A percentile compares a stretch with the other conserved stretches of the same genome.
Conservation (phyloP, 345 rosid species). For the Cardamine resedifolia region DNA sequence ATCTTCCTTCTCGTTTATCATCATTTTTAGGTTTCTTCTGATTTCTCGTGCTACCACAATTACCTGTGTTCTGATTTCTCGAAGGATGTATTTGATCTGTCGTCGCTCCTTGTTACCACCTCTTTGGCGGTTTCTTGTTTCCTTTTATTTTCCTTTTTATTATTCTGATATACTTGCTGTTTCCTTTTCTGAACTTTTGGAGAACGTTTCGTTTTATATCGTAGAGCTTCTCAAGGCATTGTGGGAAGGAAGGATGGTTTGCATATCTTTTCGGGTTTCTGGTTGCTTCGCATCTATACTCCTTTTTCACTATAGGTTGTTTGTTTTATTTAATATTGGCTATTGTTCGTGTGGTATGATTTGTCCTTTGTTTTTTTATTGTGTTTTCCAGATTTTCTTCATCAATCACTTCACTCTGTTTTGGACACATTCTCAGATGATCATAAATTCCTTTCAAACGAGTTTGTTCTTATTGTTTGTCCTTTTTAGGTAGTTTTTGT, state of each 20-base stretch:
- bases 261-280: not conserved
- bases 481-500: not conserved
- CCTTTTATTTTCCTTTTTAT: not conserved
- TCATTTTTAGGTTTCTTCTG: not conserved
- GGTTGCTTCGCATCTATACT: not conserved
- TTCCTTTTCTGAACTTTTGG: not conserved
- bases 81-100: not conserved
- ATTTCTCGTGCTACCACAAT: not conserved
- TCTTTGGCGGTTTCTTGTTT: not conserved
- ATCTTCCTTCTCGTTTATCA: not conserved
- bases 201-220: not conserved
- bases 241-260: not conserved
- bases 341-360: constrained; percentile 1
- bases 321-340: not conserved
- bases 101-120: not conserved
- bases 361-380: not conserved
- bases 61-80: not conserved
- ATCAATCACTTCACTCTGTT: not conserved
- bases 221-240: not conserved
- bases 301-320: not conserved
- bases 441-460: not conserved
- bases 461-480: not conserved
- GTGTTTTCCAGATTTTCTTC: not conserved
- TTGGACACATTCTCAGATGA: too few species aligned
- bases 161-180: not conserved